Percentiles rank a stretch among this genome's conserved stretches.
Evolutionary conservation across 441 rosid genomes (phyloP).

Genomic region (Adansonia madagascariensis): DNA sequence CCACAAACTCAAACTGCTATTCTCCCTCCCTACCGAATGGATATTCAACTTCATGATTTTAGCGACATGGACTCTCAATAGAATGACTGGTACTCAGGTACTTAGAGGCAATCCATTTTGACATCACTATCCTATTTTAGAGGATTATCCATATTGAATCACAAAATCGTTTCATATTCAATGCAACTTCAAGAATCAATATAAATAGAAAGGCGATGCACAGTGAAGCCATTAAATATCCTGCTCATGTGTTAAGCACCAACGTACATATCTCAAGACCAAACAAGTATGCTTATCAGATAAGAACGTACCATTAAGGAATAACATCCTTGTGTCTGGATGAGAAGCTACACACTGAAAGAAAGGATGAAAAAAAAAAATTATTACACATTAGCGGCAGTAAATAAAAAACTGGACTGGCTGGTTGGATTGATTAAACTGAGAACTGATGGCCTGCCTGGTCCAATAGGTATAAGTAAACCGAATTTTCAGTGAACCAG

Average conservation of each 20-base stretch:
- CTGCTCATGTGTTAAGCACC: conserved; percentile 1
- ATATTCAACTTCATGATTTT: conserved; percentile 1
- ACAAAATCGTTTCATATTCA: conserved; percentile 8
- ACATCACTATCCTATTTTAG: conserved; percentile 1
- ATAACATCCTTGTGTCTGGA: conserved; percentile 92
- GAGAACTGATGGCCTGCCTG: not conserved
- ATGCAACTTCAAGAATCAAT: conserved; percentile 8
- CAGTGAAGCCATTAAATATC: not conserved
- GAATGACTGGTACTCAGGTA: not conserved
- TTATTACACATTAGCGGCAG: conserved; percentile 23
- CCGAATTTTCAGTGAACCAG: not conserved
- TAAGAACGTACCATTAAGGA: conserved; percentile 82
- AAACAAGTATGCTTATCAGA: conserved; percentile 21
- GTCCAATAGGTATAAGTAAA: conserved; percentile 9
- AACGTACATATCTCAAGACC: conserved; percentile 9
- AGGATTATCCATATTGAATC: conserved; percentile 1
- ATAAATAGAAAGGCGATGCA: not conserved
- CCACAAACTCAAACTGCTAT: not conserved
- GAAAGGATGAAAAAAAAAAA: conserved; percentile 25
- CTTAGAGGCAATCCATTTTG: not conserved
- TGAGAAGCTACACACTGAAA: conserved; percentile 98
- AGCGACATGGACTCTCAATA: not conserved
- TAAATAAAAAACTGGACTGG: not conserved
- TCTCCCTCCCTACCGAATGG: not conserved
- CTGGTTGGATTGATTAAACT: not conserved